Evolutionary conservation across 192 early-diverging fungal species (phyloP), one percentile per base, ranked within the genome.

Genomic region (Backusella morwellensis): DNA sequence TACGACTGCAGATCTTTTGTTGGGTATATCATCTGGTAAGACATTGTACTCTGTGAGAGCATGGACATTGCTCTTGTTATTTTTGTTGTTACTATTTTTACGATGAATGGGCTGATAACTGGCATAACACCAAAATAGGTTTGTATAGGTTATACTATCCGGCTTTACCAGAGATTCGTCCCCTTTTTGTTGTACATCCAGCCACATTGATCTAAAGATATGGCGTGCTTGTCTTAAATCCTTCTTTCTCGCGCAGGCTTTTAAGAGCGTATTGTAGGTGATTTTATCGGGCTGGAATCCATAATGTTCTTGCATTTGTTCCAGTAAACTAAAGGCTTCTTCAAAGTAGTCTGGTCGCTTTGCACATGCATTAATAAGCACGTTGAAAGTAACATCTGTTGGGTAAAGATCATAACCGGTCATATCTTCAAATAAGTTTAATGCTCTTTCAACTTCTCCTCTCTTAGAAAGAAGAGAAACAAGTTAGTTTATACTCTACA

Each of bases 351-450:
- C 93, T 0, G 86, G 83, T 38, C 96, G 85, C 73, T 84, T 83
- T 0, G 90, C 93, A 72, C 92, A 95, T 6, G 97, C 95, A 75
- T 93, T 86, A 68, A 99, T 93, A 36, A 99, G 83, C 23, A 92
- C 86, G 74, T 96, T 98, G 78, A 94, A 97, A 1, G 97, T 97
- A 0, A 93, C 90, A 35, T 93, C 92, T 0, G 94, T 96, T 0
- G 93, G 92, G 12, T 86, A 85, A 23, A 97, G 83, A 8, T 84
- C 80, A 36, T 82, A 78, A 11, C 88, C 88, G 21, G 91, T 81
- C 93, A 98, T 97, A 75, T 98, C 94, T 72, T 91, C 88, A 85
- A 96, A 97, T 63, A 99, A 83, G 75, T 97, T 94, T 69, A 99
- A 88, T 7, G 97, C 97, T 44, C 87, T 84, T 76, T 99, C 97